phyloP scores from a whole-genome alignment of 495 filamentous ascomycete genomes.

The Hypoxylon rickii region DNA sequence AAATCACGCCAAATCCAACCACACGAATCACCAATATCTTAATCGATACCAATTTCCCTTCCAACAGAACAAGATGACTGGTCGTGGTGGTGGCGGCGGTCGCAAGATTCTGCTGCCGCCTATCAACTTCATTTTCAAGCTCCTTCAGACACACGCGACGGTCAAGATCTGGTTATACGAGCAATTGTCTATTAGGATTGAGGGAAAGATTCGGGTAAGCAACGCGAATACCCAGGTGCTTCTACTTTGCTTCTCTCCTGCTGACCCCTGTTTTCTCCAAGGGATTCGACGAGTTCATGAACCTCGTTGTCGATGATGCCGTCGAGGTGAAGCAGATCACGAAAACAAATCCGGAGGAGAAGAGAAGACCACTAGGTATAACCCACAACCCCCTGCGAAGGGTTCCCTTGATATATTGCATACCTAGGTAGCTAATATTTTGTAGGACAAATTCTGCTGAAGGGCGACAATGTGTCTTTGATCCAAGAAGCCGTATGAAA shows the following conservation, averaged over 20 bases:
- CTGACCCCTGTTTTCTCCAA: constrained; percentile 39
- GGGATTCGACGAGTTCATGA: constrained; percentile 99
- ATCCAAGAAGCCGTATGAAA: constrained; percentile 65
- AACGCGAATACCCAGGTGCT: constrained; percentile 2
- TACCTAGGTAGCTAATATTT: constrained; percentile 35
- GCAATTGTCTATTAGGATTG: constrained; percentile 88
- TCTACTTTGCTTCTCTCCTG: neutral
- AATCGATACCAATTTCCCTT: neutral
- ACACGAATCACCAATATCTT: neutral
- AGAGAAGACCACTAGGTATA: constrained; percentile 80
- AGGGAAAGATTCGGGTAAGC: constrained; percentile 88
- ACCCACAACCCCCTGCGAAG: no score
- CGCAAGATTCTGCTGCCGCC: constrained; percentile 92
- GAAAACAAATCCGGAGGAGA: constrained; percentile 76
- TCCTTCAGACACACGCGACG: constrained; percentile 78
- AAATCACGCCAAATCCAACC: no score
- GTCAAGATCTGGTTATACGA: constrained; percentile 97
- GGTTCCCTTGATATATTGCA: no score
- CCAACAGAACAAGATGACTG: constrained; percentile 65
- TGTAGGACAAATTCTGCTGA: constrained; percentile 91
- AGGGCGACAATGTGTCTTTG: constrained; percentile 95
- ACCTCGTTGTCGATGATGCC: constrained; percentile 93
- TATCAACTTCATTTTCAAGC: constrained; percentile 98
- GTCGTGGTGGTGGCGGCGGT: constrained; percentile 75
- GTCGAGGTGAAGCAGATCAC: constrained; percentile 86